Percentiles rank a stretch among this genome's conserved stretches.
Conservation (phyloP, 805 yeast species). For the Jamesozyma hellenica region DNA sequence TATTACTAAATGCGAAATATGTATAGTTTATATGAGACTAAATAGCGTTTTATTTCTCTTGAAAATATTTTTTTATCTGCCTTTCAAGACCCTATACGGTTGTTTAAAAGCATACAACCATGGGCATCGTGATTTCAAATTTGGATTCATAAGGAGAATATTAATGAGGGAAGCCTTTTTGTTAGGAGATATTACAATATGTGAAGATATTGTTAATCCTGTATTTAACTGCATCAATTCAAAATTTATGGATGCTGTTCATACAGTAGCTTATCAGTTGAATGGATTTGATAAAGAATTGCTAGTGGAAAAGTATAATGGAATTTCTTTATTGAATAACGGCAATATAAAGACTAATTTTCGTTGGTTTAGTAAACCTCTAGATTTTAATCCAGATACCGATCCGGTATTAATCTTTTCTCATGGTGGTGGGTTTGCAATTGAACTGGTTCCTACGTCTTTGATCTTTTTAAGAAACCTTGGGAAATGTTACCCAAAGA, state of each 20-base stretch:
- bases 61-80: conserved; percentile 7
- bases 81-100: not conserved
- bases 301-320: not conserved
- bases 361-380: conserved; percentile 10
- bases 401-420: conserved; percentile 15
- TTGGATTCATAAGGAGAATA: conserved; percentile 4
- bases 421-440: conserved; percentile 25
- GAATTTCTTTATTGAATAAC: not conserved
- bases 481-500: conserved; percentile 7
- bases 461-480: conserved; percentile 11
- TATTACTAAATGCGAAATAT: not conserved
- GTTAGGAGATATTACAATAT: conserved; percentile 6
- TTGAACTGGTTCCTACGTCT: conserved; percentile 10
- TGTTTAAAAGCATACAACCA: not conserved
- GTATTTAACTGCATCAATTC: conserved; percentile 4
- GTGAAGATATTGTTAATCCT: conserved; percentile 12
- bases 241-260: not conserved
- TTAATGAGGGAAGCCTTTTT: conserved; percentile 11
- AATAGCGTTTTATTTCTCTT: conserved; percentile 4
- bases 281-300: not conserved
- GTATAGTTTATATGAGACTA: not conserved
- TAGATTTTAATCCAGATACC: conserved; percentile 7
- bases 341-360: not conserved
- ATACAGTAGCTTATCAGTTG: not conserved
- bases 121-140: conserved; percentile 1